Evolutionary conservation across 2,329 filamentous ascomycete genomes (phyloP).

Genomic region (Aspergillus sp.): DNA sequence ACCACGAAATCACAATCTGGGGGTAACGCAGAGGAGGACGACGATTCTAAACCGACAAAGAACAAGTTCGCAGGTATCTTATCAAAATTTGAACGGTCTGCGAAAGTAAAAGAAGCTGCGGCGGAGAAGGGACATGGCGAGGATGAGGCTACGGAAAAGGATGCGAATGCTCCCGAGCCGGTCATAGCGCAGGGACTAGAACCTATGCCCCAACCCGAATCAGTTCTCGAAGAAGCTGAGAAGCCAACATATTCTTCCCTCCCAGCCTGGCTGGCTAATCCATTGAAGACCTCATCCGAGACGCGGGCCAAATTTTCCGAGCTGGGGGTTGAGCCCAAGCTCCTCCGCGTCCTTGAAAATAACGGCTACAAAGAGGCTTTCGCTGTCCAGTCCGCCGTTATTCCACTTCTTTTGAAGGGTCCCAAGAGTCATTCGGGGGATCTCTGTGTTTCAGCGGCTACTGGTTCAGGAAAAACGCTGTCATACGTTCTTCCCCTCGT

Average conservation of each 20-base stretch:
- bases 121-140: conserved; percentile 15
- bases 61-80: conserved; percentile 37
- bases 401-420: conserved; percentile 74
- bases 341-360: conserved; percentile 62
- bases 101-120: conserved; percentile 21
- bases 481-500: conserved; percentile 87
- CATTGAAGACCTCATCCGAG: conserved; percentile 66
- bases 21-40: conserved; percentile 24
- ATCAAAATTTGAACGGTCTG: conserved; percentile 42
- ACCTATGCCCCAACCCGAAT: conserved; percentile 72
- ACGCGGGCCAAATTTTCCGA: conserved; percentile 62
- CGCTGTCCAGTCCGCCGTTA: conserved; percentile 74
- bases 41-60: conserved; percentile 21
- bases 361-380: conserved; percentile 71
- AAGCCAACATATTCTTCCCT: conserved; percentile 73
- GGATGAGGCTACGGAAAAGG: conserved; percentile 9
- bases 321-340: conserved; percentile 62
- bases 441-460: conserved; percentile 86
- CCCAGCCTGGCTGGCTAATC: conserved; percentile 76
- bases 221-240: conserved; percentile 56
- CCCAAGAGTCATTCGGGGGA: conserved; percentile 67
- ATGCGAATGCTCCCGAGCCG: conserved; percentile 24
- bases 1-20: conserved; percentile 6
- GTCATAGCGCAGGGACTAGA: conserved; percentile 60
- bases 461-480: conserved; percentile 92